These are phyloP conservation scores for Phytophthora colocasiae DNA, from an alignment of 352 stramenopile genomes.

Conservation along the genomic window DNA sequence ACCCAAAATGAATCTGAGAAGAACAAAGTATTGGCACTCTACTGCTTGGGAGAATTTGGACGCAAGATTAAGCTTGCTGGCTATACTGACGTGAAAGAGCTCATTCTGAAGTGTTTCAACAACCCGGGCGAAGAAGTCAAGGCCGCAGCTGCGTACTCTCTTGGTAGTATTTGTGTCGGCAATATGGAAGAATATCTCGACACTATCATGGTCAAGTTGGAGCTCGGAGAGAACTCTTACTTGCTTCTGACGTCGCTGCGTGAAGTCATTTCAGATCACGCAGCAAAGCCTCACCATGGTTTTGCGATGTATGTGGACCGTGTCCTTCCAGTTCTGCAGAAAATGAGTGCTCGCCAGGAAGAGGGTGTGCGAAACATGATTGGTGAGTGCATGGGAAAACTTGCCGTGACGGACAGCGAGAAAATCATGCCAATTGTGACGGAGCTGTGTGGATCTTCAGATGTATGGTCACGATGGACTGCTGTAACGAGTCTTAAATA, in stretches of 20 bases:
- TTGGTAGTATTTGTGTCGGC: constrained; percentile 96
- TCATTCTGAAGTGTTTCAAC: constrained; percentile 93
- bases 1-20: constrained; percentile 59
- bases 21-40: constrained; percentile 91
- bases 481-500: constrained; percentile 95
- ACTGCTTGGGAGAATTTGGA: constrained; percentile 96
- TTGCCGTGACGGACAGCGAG: constrained; percentile 91
- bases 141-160: constrained; percentile 95
- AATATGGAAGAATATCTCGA: constrained; percentile 91
- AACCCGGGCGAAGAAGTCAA: constrained; percentile 94
- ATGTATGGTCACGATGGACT: constrained; percentile 87
- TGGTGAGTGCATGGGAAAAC: constrained; percentile 96
- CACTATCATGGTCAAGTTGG: constrained; percentile 94
- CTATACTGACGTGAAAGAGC: constrained; percentile 87
- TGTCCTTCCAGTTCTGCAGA: constrained; percentile 95
- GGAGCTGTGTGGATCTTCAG: constrained; percentile 70
- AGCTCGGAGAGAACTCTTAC: constrained; percentile 94
- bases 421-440: constrained; percentile 92
- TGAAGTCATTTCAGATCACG: constrained; percentile 94
- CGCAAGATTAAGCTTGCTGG: constrained; percentile 90
- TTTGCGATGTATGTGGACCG: constrained; percentile 80
- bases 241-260: constrained; percentile 96
- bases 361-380: constrained; percentile 98
- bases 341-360: constrained; percentile 93
- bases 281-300: constrained; percentile 75